Conservation (phyloP, 352 stramenopile species). For the Thalassiosira ordinaria region DNA sequence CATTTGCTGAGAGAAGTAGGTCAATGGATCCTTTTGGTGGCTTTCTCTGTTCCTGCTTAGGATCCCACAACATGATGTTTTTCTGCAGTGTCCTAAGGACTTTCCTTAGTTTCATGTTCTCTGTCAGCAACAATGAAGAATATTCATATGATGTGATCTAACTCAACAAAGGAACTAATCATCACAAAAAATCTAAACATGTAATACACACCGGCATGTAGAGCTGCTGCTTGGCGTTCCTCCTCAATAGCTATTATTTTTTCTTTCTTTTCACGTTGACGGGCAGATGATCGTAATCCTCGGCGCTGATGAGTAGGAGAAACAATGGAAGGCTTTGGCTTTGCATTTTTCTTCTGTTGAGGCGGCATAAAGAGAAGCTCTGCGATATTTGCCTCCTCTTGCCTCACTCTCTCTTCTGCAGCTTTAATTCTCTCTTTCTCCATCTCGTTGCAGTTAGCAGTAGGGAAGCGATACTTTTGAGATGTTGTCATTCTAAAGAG, state of each 20-base stretch:
- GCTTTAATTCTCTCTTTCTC: conserved; percentile 64
- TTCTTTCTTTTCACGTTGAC: conserved; percentile 60
- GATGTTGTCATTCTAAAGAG: conserved; percentile 69
- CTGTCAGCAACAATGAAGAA: conserved; percentile 8
- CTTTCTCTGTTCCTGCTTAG: conserved; percentile 65
- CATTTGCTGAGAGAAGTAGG: conserved; percentile 70
- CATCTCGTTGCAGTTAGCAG: conserved; percentile 71
- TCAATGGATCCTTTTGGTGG: conserved; percentile 80
- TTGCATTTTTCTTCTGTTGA: conserved; percentile 23
- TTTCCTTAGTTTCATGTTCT: conserved; percentile 66
- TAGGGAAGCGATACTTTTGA: conserved; percentile 81
- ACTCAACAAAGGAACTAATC: neutral
- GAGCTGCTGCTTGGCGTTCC: conserved; percentile 53
- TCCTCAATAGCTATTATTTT: conserved; percentile 30
- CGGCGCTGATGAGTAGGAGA: conserved; percentile 29
- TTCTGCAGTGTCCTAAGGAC: conserved; percentile 68
- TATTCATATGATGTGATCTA: neutral
- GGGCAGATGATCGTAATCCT: conserved; percentile 51
- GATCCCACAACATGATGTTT: conserved; percentile 80
- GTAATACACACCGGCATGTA: conserved; percentile 27
- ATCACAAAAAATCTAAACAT: neutral
- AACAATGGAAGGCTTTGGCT: conserved; percentile 13
- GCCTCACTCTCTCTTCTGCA: conserved; percentile 57
- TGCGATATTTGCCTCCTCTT: conserved; percentile 70
- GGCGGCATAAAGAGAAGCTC: conserved; percentile 71